Base-by-base conservation (phyloP, 1,284 basidiomycete genomes). In the Leccinum solheimii region DNA sequence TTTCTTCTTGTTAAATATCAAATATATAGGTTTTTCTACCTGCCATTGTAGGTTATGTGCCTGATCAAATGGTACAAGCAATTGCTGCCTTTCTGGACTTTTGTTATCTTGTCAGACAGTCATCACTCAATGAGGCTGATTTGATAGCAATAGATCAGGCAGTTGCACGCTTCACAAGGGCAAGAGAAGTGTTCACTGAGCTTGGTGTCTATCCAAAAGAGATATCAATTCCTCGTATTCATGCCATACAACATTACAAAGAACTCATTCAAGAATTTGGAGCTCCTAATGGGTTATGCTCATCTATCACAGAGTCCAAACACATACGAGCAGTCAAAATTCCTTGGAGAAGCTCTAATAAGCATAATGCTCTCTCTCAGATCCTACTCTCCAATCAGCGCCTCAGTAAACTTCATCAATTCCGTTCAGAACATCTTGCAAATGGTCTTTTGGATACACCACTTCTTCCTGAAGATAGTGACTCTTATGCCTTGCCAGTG, bases 61-160 rank as follows among this genome's bases (percentile, higher is more conserved):
- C 62, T 16, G 16, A 56, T 16, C 8, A 56, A 36, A 65, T 63
- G 62, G 62, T 63, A 13, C 56, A 55, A 34, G 45, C 59, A 9
- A 43, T 65, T 36, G 4, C 27, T 1, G 50, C 62, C 4, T 65
- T 65, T 13, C 16, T 65, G 3, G 55, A 65, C n/a, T 65, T 65
- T 50, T 65, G 59, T 10, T 65, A 65, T 32, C 5, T 53, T 53
- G 52, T 53, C 19, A 32, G 19, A 14, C 10, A 34, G 19, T 23
- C 32, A 1, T 53, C 52, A 53, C 27, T 53, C 27, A 53, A 36
- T 50, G 23, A 50, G 26, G 21, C 21, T 50, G 26, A 50, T 50
- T 26, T 50, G 49, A 26, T 50, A 10, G 52, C 30, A 32, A 7
- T 53, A 0, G 27, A 51, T 30, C 0, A 53, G 2, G 52, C n/a